Evolutionary conservation across 257 asterid species (phyloP), one percentile per base, ranked within the genome.

Genomic region (Nicotiana sylvestris): DNA sequence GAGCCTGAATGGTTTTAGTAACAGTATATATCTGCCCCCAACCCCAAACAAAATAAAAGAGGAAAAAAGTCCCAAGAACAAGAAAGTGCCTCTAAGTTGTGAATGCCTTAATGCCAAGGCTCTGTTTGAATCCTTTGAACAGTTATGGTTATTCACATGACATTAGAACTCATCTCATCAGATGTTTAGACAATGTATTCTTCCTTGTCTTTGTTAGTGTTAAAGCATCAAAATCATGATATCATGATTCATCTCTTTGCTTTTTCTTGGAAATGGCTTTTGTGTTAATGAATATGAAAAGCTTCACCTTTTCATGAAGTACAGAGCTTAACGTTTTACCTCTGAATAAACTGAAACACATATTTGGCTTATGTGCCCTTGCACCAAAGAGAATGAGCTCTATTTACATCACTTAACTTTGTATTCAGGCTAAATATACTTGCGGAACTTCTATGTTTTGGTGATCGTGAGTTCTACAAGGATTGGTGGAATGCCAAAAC

Each of bases 401-500:
- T 74, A n/a, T 49, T 74, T 51, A 74, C 80, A 15, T 74, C 10
- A 27, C 7, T 27, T 6, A 74, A 49, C 16, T 25, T 74, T 51
- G 64, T 27, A 37, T 74, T 33, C 83, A 81, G 98, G 99, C 89
- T 96, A 88, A 96, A 96, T 89, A 96, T 96, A 88, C 96, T 96
- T 78, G 99, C 99, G 7, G 99, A 96, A 83, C 94, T 96, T 81
- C 90, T 94, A 68, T 25, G 97, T 65, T 96, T 96, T 87, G 99
- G 99, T 81, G 99, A 96, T 83, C 98, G 98, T 84, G 99, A 94
- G 86, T 96, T 96, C 87, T 96, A 96, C 89, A 96, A 94, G 89
- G 99, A 94, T 88, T 96, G 99, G 99, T 96, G 99, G 99, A 96
- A 96, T 87, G 99, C 99, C 76, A 93, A 88, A 88, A 94, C 99